Conservation (phyloP, 441 rosid species). For the Pelargonium australe region DNA sequence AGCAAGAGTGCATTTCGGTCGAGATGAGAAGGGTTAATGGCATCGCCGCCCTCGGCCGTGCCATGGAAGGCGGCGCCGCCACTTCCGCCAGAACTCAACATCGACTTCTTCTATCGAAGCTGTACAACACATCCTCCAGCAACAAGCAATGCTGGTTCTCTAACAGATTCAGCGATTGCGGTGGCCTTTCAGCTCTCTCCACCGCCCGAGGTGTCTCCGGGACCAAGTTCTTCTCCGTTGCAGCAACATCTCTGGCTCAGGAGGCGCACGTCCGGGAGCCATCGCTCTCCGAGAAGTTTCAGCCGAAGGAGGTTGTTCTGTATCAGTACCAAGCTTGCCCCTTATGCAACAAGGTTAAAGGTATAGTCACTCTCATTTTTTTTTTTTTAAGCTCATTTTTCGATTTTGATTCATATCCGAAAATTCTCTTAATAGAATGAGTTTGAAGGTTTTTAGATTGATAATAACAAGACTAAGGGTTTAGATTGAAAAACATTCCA, state of each 20-base stretch:
- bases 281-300: slow-evolving; percentile 30
- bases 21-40: slow-evolving; percentile 52
- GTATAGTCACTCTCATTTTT: slow-evolving; percentile 23
- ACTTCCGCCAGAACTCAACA: slow-evolving; percentile 20
- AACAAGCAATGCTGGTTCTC: slow-evolving; percentile 26
- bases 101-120: slow-evolving; percentile 34
- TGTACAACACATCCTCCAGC: slow-evolving; percentile 28
- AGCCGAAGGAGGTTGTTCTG: slow-evolving; percentile 59
- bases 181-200: slow-evolving; percentile 30
- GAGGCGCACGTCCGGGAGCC: slow-evolving; percentile 53
- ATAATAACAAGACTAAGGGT: too few species aligned
- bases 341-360: slow-evolving; percentile 92
- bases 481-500: too few species aligned
- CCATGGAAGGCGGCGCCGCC: slow-evolving; percentile 25
- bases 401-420: not conserved
- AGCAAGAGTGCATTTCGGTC: too few species aligned
- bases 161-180: slow-evolving; percentile 26
- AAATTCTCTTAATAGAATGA: not conserved
- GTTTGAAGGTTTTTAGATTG: not conserved
- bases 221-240: slow-evolving; percentile 45
- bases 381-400: not conserved
- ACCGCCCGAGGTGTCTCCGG: slow-evolving; percentile 31
- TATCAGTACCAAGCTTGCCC: slow-evolving; percentile 97
- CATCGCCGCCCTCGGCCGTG: slow-evolving; percentile 34
- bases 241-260: slow-evolving; percentile 42